Evolutionary conservation across 116 monocot species (phyloP), one percentile per base, ranked within the genome.

Genomic region (Papilionanthe hybrid): DNA sequence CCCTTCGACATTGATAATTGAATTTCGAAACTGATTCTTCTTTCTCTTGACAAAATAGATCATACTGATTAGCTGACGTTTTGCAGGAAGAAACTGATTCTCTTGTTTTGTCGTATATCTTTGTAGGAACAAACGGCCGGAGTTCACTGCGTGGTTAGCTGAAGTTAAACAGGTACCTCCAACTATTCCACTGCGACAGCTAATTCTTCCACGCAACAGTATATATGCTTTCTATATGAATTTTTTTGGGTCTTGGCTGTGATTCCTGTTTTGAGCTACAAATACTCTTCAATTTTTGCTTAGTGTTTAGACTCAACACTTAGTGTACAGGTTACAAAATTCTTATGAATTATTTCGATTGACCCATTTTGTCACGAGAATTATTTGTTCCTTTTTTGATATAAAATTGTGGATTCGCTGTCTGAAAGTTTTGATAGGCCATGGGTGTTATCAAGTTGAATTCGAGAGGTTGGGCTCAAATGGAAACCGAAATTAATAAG

Each of bases 71-170:
- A 18, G 37, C 37, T 37, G 37, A 37, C 4, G 37, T 37, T 2
- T 37, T 37, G 4, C 37, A 37, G 37, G 37, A 37, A 37, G 37
- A 37, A 37, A 37, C 37, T 37, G 37, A 37, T 1, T 44, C 43
- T 20, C 19, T 32, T 43, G 1, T 7, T 27, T 50, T 48, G 9
- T 75, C 75, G 49, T 50, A 27, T 56, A 23, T 9, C 28, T 78
- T 84, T 89, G 65, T 81, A 96, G 96, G 97, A 97, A 92, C 72
- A 97, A 97, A 58, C 79, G 97, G 47, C 94, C 97, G 45, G 97
- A 97, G 80, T 97, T 97, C 72, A 91, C 91, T 82, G 97, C 97
- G 75, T 97, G 97, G 92, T 58, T 97, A 68, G n/a, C 79, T 66
- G 97, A 97, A 86, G 92, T 94, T 29, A 97, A 94, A 72, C 83